Conservation (phyloP, 1,284 basidiomycete species). For the Lentinula novae-zelandiae region DNA sequence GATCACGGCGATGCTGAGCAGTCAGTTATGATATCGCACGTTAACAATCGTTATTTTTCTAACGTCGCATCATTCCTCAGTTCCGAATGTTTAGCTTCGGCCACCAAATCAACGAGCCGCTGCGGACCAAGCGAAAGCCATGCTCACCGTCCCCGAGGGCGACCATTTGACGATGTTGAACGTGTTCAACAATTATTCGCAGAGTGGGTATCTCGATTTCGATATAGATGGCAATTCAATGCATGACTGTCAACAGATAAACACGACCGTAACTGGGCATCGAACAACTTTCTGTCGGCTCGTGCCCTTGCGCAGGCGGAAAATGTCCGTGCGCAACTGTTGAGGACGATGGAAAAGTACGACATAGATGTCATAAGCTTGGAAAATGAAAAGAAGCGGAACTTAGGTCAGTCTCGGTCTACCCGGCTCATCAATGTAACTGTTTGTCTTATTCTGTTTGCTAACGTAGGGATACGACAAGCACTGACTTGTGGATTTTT, state of each 20-base stretch:
- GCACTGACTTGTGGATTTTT: conserved; percentile 94
- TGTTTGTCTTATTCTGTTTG: not conserved
- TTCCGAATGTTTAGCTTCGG: conserved; percentile 92
- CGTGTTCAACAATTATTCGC: conserved; percentile 91
- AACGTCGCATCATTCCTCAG: conserved; percentile 32
- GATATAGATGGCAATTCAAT: not conserved
- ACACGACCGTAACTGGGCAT: conserved; percentile 86
- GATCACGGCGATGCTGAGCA: conserved; percentile 94
- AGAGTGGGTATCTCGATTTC: conserved; percentile 48
- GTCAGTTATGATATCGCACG: conserved; percentile 36
- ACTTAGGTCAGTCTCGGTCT: not conserved
- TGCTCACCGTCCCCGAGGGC: conserved; percentile 89
- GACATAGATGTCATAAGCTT: conserved; percentile 83
- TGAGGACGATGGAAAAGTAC: conserved; percentile 92
- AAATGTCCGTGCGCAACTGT: conserved; percentile 91
- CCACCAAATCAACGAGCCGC: conserved; percentile 87
- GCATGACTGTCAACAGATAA: conserved; percentile 42
- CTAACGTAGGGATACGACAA: conserved; percentile 64
- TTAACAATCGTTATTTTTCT: not conserved
- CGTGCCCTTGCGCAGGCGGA: conserved; percentile 90
- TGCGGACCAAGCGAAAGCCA: conserved; percentile 88
- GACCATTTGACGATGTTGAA: conserved; percentile 96
- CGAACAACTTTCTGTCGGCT: conserved; percentile 87
- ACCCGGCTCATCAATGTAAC: not conserved
- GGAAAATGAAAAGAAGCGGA: conserved; percentile 64